A percentile compares a stretch with the other conserved stretches of the same genome.
Evolutionary conservation across 352 stramenopile species (phyloP).

Genomic region (Phytopythium aichiense): DNA sequence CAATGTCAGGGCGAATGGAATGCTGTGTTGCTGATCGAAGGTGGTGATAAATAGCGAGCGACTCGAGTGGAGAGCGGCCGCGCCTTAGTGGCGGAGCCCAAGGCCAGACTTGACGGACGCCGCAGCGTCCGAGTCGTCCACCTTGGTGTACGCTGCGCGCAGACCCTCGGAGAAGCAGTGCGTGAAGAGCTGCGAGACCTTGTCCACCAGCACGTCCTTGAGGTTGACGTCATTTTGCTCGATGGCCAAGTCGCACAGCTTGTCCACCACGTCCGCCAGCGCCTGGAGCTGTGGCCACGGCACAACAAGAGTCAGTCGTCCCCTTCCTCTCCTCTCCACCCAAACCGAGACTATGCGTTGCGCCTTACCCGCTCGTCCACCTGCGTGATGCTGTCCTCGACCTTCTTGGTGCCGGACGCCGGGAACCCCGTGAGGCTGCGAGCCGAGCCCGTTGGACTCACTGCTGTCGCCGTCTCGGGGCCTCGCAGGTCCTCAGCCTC

Average conservation of each 20-base stretch:
- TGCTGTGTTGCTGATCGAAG: background rate
- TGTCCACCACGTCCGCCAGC: slow-evolving; percentile 60
- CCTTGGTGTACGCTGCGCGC: slow-evolving; percentile 49
- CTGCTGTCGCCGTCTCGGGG: slow-evolving; percentile 26
- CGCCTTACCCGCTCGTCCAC: slow-evolving; percentile 61
- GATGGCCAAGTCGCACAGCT: slow-evolving; percentile 67
- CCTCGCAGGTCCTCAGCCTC: slow-evolving; percentile 50
- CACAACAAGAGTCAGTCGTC: background rate
- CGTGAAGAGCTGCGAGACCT: slow-evolving; percentile 61
- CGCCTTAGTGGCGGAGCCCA: background rate
- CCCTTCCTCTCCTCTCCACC: background rate
- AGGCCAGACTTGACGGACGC: slow-evolving; percentile 20
- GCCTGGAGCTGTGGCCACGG: slow-evolving; percentile 30
- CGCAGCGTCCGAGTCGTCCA: slow-evolving; percentile 43
- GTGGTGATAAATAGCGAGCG: background rate
- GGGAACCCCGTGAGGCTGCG: slow-evolving; percentile 33
- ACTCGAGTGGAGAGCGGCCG: background rate
- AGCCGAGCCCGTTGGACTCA: slow-evolving; percentile 4
- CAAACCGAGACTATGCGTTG: background rate
- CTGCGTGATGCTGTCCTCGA: slow-evolving; percentile 63
- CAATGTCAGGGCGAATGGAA: background rate
- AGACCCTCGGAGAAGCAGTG: slow-evolving; percentile 77
- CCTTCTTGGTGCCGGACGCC: slow-evolving; percentile 40
- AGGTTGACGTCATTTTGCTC: slow-evolving; percentile 72
- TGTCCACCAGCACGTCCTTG: slow-evolving; percentile 67